Evolutionary conservation across 1,284 basidiomycete species (phyloP).

Genomic region (Sanghuangporus baumii): DNA sequence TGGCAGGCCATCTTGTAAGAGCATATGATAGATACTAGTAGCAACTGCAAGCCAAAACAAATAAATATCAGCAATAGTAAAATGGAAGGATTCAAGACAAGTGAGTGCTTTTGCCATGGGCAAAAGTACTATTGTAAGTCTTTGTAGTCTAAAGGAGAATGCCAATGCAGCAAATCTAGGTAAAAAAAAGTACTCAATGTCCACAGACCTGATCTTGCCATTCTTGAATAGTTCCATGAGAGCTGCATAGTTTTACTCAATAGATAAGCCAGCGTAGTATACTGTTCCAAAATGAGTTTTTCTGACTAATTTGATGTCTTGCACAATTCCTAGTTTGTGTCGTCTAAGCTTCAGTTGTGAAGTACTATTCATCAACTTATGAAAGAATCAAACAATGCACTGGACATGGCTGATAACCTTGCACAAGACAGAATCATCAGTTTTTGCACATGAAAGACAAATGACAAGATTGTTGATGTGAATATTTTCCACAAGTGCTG

Average conservation of each 20-base stretch:
- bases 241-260: not conserved
- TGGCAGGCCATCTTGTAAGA: too few species aligned
- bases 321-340: not conserved
- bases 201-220: not conserved
- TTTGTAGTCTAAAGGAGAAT: not conserved
- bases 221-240: not conserved
- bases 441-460: too few species aligned
- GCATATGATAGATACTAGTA: too few species aligned
- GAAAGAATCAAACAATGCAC: not conserved
- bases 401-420: not conserved
- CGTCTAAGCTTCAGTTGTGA: not conserved
- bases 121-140: not conserved
- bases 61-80: not conserved
- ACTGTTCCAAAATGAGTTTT: not conserved
- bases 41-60: not conserved
- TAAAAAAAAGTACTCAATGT: not conserved
- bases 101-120: not conserved
- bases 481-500: slow-evolving; percentile 89
- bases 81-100: not conserved
- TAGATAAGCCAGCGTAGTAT: not conserved
- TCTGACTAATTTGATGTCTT: not conserved
- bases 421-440: not conserved
- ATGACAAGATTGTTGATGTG: too few species aligned
- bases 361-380: not conserved
- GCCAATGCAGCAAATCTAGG: not conserved